Conservation (phyloP, 352 stramenopile species). For the Discostella stelligera region DNA sequence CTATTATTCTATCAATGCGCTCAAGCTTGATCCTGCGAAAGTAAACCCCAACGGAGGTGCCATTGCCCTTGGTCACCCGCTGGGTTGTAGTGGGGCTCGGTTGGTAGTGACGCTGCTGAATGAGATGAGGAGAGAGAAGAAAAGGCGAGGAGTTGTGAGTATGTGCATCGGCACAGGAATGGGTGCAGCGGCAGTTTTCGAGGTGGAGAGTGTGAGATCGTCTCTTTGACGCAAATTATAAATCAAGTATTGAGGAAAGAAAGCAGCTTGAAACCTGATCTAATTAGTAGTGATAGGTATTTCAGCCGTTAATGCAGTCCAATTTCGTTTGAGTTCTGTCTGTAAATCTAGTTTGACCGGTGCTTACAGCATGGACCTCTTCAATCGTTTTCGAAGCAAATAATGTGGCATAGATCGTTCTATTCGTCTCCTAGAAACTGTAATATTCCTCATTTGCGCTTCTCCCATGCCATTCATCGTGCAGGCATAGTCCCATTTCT, state of each 20-base stretch:
- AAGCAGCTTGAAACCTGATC: too few relatives aligned
- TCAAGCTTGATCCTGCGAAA: constrained; percentile 75
- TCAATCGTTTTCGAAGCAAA: constrained; percentile 36
- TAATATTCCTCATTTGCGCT: constrained; percentile 42
- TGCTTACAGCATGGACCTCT: neutral
- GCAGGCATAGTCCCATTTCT: constrained; percentile 22
- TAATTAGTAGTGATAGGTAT: too few relatives aligned
- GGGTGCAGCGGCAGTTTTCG: constrained; percentile 90
- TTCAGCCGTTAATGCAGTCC: too few relatives aligned
- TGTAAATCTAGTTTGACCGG: too few relatives aligned
- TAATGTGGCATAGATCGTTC: constrained; percentile 32
- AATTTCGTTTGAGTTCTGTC: too few relatives aligned
- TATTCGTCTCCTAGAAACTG: constrained; percentile 27
- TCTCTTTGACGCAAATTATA: constrained; percentile 16
- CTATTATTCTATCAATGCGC: constrained; percentile 71
- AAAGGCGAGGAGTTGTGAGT: constrained; percentile 85
- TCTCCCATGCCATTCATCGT: constrained; percentile 15
- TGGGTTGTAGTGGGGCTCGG: constrained; percentile 84
- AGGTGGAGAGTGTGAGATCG: constrained; percentile 72
- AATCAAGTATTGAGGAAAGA: too few relatives aligned
- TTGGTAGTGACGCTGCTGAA: constrained; percentile 90
- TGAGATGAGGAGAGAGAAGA: constrained; percentile 85
- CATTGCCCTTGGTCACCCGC: constrained; percentile 85
- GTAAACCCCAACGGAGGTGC: constrained; percentile 86
- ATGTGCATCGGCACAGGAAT: constrained; percentile 96